Evolutionary conservation across 2,329 filamentous ascomycete species (phyloP).

Genomic region (Rhytidhysteron rufulum): DNA sequence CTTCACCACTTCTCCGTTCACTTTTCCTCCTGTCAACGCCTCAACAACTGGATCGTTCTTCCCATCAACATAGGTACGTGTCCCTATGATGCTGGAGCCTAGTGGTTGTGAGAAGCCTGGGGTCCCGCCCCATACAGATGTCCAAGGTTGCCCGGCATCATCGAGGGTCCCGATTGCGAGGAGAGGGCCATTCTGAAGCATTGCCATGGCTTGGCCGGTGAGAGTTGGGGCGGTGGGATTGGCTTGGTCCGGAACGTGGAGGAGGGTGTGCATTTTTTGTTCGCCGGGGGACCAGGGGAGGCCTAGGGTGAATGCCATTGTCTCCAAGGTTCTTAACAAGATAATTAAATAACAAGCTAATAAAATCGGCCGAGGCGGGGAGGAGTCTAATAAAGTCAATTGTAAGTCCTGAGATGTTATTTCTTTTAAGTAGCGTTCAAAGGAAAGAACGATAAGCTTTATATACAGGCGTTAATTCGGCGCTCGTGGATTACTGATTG

Average conservation of each 20-base stretch:
- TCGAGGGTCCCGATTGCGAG: conserved; percentile 73
- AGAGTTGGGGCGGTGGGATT: conserved; percentile 68
- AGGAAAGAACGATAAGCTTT: too few relatives aligned
- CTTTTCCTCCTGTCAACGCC: conserved; percentile 52
- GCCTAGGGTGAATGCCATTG: conserved; percentile 43
- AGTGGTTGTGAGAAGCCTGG: conserved; percentile 63
- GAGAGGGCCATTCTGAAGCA: conserved; percentile 61
- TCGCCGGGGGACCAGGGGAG: conserved; percentile 65
- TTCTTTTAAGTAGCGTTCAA: too few relatives aligned
- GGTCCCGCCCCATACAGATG: conserved; percentile 72
- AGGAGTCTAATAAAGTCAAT: too few relatives aligned
- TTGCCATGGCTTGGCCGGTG: conserved; percentile 56
- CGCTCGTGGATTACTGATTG: too few relatives aligned
- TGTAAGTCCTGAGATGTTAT: too few relatives aligned
- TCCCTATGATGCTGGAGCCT: conserved; percentile 59
- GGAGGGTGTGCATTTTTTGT: conserved; percentile 57
- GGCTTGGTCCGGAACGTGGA: conserved; percentile 54
- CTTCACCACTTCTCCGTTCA: conserved; percentile 43
- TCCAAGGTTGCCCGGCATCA: conserved; percentile 64
- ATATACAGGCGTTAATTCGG: too few relatives aligned
- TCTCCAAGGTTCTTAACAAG: too few relatives aligned
- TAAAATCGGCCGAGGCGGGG: not conserved
- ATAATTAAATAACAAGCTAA: too few relatives aligned
- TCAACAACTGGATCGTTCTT: conserved; percentile 66
- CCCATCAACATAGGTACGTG: conserved; percentile 59